Evolutionary conservation across 2,329 filamentous ascomycete genomes (phyloP).

Genomic region (Helotiales sp.): DNA sequence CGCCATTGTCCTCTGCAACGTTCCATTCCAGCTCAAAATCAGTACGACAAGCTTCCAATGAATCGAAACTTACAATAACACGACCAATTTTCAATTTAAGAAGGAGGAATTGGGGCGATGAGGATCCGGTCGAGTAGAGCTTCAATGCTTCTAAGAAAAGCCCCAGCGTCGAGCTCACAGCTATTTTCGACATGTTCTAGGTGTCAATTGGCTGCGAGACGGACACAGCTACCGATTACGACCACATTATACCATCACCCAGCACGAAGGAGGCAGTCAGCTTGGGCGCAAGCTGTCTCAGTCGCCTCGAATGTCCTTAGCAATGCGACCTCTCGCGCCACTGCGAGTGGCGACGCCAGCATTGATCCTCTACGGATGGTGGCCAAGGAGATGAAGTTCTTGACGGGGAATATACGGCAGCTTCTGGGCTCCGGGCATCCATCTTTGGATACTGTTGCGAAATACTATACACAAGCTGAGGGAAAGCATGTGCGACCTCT

Average conservation of each 20-base stretch:
- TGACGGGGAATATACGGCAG: constrained; percentile 90
- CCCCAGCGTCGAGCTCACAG: constrained; percentile 36
- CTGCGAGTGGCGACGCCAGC: constrained; percentile 65
- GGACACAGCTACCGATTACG: constrained; percentile 10
- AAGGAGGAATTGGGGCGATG: constrained; percentile 41
- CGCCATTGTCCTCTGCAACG: neutral
- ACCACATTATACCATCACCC: constrained; percentile 35
- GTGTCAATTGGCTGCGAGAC: constrained; percentile 36
- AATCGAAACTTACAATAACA: neutral
- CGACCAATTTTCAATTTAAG: constrained; percentile 6
- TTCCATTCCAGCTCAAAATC: neutral
- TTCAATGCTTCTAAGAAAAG: constrained; percentile 45
- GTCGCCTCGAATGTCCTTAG: constrained; percentile 70
- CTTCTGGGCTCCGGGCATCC: constrained; percentile 94
- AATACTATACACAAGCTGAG: constrained; percentile 96
- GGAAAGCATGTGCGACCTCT: constrained; percentile 95
- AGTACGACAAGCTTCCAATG: neutral
- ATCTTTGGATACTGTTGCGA: constrained; percentile 89
- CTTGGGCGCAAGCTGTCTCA: constrained; percentile 73
- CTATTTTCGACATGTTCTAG: constrained; percentile 41
- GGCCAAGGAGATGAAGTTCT: constrained; percentile 93
- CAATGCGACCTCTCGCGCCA: constrained; percentile 59
- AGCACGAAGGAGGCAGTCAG: constrained; percentile 55
- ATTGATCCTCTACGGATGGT: constrained; percentile 88
- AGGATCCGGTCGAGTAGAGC: constrained; percentile 53